Evolutionary conservation across 768 basidiomycete genomes (phyloP).

Genomic region (Suillus subalutaceus): DNA sequence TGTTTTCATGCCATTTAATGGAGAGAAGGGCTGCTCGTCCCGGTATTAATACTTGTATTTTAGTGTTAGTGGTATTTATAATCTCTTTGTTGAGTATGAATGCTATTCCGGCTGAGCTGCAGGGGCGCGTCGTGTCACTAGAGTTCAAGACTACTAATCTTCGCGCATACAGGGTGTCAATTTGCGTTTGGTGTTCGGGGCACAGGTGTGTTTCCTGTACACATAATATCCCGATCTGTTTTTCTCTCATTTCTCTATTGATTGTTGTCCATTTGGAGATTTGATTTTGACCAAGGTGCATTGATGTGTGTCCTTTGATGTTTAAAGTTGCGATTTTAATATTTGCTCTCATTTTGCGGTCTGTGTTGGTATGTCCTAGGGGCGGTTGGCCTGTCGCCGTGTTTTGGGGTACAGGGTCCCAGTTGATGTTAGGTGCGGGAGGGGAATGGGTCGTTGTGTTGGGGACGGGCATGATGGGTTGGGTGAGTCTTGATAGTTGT

Average conservation of each 20-base stretch:
- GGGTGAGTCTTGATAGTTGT: too few relatives aligned
- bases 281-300: fast-evolving
- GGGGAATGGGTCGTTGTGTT: too few relatives aligned
- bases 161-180: neutral
- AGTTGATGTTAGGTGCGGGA: too few relatives aligned
- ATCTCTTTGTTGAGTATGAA: neutral
- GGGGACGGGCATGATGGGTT: too few relatives aligned
- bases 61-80: fast-evolving
- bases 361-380: too few relatives aligned
- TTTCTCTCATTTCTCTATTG: neutral
- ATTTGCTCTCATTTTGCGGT: neutral
- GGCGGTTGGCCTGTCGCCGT: too few relatives aligned
- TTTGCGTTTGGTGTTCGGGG: neutral
- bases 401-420: too few relatives aligned
- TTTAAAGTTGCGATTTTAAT: neutral
- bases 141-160: neutral
- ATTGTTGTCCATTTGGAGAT: neutral
- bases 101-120: neutral
- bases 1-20: too few relatives aligned
- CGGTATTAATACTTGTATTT: too few relatives aligned
- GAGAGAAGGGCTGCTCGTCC: too few relatives aligned
- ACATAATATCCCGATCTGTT: neutral
- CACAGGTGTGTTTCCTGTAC: neutral
- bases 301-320: neutral
- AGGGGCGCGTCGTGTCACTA: neutral